phyloP scores from a whole-genome alignment of 2,329 filamentous ascomycete species.

The Sphaerulina vaccinii region DNA sequence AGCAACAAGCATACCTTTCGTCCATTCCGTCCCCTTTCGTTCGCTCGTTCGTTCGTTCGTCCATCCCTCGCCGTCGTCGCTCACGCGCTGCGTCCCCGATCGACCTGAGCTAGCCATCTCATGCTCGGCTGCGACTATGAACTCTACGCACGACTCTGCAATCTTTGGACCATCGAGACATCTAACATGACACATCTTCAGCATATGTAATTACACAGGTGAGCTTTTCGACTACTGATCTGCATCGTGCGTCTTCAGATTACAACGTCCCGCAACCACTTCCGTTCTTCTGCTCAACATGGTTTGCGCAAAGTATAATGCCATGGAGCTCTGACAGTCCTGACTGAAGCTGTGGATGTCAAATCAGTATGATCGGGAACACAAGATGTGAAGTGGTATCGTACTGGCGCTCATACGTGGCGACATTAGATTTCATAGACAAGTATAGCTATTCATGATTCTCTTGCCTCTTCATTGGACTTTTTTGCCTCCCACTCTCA shows the following conservation, averaged over 20 bases:
- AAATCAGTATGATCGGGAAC: too few species aligned
- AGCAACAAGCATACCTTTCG: background rate
- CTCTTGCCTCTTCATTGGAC: conserved; percentile 48
- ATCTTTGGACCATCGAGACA: background rate
- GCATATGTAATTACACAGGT: background rate
- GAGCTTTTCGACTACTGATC: background rate
- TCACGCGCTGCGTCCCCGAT: conserved; percentile 12
- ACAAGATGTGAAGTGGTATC: background rate
- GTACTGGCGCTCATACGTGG: background rate
- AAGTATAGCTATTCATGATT: conserved; percentile 40
- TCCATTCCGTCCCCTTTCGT: conserved; percentile 8
- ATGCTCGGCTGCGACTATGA: conserved; percentile 16
- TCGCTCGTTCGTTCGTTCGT: conserved; percentile 6
- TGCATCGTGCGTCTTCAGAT: background rate
- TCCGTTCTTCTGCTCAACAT: background rate
- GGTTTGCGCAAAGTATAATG: too few species aligned
- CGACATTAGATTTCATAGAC: background rate
- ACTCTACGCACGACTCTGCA: background rate
- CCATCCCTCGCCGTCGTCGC: conserved; percentile 7
- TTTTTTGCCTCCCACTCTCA: conserved; percentile 23
- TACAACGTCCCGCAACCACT: background rate
- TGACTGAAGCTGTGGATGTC: too few species aligned
- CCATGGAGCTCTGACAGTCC: too few species aligned
- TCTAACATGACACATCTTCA: background rate
- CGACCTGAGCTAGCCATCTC: conserved; percentile 18